Conservation (phyloP, 2,329 filamentous ascomycete genomes). For the Penicillium sp. region DNA sequence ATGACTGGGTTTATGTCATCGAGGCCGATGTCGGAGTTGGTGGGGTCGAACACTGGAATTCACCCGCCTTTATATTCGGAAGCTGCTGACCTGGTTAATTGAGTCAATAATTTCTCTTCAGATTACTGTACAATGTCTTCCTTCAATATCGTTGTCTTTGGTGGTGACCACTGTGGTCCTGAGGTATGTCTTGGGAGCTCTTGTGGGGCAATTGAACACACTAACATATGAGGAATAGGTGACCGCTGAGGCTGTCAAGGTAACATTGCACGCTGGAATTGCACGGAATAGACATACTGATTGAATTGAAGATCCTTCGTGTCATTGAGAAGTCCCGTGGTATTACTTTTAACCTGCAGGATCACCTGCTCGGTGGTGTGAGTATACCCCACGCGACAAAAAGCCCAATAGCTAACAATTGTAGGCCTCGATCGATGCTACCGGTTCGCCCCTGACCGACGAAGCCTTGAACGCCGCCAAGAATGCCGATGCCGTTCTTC, state of each 20-base stretch:
- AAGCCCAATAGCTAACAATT: slow-evolving; percentile 5
- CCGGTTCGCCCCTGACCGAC: slow-evolving; percentile 75
- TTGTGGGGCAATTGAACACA: neutral
- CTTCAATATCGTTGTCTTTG: slow-evolving; percentile 78
- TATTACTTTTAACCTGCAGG: slow-evolving; percentile 82
- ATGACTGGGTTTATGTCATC: slow-evolving; percentile 12
- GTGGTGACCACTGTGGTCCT: slow-evolving; percentile 79
- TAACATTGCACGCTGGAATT: slow-evolving; percentile 38
- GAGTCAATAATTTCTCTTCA: slow-evolving; percentile 11
- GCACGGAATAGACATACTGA: slow-evolving; percentile 2
- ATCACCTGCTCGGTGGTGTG: slow-evolving; percentile 89
- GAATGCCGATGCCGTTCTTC: slow-evolving; percentile 80
- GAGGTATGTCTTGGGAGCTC: slow-evolving; percentile 58
- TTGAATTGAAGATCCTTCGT: slow-evolving; percentile 64
- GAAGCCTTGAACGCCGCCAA: slow-evolving; percentile 80
- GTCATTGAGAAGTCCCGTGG: slow-evolving; percentile 70
- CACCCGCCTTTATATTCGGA: slow-evolving; percentile 23
- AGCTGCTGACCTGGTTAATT: slow-evolving; percentile 16
- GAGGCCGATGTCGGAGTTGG: slow-evolving; percentile 27
- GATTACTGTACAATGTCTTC: slow-evolving; percentile 56
- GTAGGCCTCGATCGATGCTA: slow-evolving; percentile 83
- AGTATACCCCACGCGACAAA: slow-evolving; percentile 40
- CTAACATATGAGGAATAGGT: slow-evolving; percentile 54
- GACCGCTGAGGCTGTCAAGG: slow-evolving; percentile 80
- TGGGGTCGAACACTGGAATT: slow-evolving; percentile 17